A percentile compares a stretch with the other conserved stretches of the same genome.
Evolutionary conservation across 1,284 basidiomycete genomes (phyloP).

Genomic region (Testicularia cyperi): DNA sequence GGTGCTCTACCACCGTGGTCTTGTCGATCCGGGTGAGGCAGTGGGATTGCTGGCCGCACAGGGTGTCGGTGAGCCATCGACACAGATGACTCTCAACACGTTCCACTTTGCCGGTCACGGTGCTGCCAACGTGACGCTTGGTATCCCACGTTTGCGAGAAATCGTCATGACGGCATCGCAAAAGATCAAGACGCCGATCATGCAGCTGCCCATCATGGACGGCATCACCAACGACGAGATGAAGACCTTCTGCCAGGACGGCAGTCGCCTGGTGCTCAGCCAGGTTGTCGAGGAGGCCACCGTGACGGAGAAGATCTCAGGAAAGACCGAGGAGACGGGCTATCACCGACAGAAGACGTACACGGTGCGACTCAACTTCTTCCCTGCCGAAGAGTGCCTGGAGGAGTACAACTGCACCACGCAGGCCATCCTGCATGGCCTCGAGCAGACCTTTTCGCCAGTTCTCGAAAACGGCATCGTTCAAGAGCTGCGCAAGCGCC

Average conservation of each 20-base stretch:
- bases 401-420: conserved; percentile 81
- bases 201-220: conserved; percentile 71
- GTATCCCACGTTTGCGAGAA: conserved; percentile 96
- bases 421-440: conserved; percentile 72
- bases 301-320: conserved; percentile 77
- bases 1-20: conserved; percentile 59
- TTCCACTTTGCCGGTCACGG: conserved; percentile 98
- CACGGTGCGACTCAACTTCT: conserved; percentile 80
- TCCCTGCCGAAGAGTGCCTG: conserved; percentile 80
- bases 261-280: conserved; percentile 80
- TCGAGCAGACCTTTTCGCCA: conserved; percentile 78
- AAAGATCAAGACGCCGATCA: conserved; percentile 97
- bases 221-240: conserved; percentile 60
- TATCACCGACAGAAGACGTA: conserved; percentile 75
- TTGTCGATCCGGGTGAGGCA: conserved; percentile 96
- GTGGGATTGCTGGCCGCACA: conserved; percentile 97
- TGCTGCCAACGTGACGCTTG: conserved; percentile 97
- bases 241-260: conserved; percentile 84
- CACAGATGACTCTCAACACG: conserved; percentile 99
- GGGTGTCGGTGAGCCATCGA: conserved; percentile 98
- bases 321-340: conserved; percentile 66
- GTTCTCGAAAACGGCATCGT: conserved; percentile 83
- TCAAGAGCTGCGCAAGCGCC: conserved; percentile 80
- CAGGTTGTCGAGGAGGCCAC: conserved; percentile 83
- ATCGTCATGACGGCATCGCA: conserved; percentile 99